Base-by-base conservation (phyloP, 192 early-diverging fungal species). In the Gigaspora rosea region DNA sequence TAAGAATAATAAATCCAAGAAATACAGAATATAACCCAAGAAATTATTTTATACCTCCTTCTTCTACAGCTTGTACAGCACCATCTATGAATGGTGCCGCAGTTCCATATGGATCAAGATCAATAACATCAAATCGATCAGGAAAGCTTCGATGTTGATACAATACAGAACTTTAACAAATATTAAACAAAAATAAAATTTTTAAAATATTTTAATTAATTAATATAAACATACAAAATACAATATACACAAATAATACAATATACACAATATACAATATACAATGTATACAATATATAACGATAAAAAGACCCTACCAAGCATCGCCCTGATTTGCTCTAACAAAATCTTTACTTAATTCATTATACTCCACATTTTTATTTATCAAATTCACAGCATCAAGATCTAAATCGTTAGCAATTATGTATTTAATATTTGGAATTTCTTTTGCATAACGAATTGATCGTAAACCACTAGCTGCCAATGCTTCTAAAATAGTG, bases 401-500 rank as follows among this genome's bases (percentile, higher is more conserved):
- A n/a, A 85, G 78, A 76, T 92, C 89, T 35, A 99, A 82, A 80
- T 99, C 98, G 82, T 99, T 99, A 18, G 95, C 92, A 11, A 97
- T 77, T 77, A 99, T 96, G 33, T 90, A 82, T 33, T 86, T 84
- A 3, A 96, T 85, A 41, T 86, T 84, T 1, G 91, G 91, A 47
- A 98, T 94, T 79, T 98, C 96, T 77, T 95, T 95, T 54, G 96
- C 98, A 78, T 99, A 99, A 27, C 98, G 93, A 71, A 99, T 90
- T 5, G 97, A 95, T 57, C 98, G 88, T 56, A 99, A 81, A 8
- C 98, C 98, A 36, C 95, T 94, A 13, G 98, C 98, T 0, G 96
- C 92, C 27, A 99, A 88, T 7, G 96, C 98, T 82, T 99, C 98
- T 20, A 99, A 83, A 22, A 98, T 88, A 4, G 87, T 94, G 72